A percentile compares a stretch with the other conserved stretches of the same genome.
Evolutionary conservation across 2,329 filamentous ascomycete genomes (phyloP).

Genomic region (Podosphaera aphanis): DNA sequence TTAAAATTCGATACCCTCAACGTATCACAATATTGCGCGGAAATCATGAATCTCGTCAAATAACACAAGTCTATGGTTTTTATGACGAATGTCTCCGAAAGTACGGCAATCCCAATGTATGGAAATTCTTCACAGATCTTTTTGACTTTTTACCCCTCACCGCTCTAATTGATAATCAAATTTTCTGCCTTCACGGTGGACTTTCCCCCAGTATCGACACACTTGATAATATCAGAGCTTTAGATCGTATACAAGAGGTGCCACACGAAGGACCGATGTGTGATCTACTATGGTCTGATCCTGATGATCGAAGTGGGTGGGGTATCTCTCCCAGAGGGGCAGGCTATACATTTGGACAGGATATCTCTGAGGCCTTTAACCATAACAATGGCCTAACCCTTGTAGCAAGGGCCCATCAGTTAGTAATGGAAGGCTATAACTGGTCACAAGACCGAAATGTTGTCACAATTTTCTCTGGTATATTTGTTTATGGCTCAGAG

Average conservation of each 20-base stretch:
- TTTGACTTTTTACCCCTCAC: conserved; percentile 97
- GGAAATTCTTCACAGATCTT: conserved; percentile 97
- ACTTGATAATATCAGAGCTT: conserved; percentile 78
- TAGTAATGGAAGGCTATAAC: conserved; percentile 99
- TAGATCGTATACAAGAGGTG: conserved; percentile 95
- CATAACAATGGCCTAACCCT: conserved; percentile 95
- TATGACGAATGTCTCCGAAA: conserved; percentile 98
- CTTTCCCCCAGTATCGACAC: conserved; percentile 91
- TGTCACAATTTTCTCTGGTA: conserved; percentile 79
- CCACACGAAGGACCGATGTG: conserved; percentile 97
- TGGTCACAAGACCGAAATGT: conserved; percentile 98
- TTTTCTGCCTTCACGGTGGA: conserved; percentile 94
- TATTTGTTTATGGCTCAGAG: neutral
- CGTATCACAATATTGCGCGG: conserved; percentile 96
- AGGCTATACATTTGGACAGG: conserved; percentile 86
- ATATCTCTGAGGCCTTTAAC: conserved; percentile 97
- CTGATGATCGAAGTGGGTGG: conserved; percentile 90
- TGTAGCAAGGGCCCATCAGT: conserved; percentile 86
- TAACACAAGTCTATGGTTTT: conserved; percentile 97
- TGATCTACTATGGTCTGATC: conserved; percentile 92
- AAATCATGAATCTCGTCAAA: conserved; percentile 97
- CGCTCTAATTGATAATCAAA: conserved; percentile 95
- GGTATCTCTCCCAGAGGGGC: conserved; percentile 86
- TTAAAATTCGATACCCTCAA: conserved; percentile 94
- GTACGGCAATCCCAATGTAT: conserved; percentile 96